phyloP scores from a whole-genome alignment of 345 rosid species.

The Kernera saxatilis region DNA sequence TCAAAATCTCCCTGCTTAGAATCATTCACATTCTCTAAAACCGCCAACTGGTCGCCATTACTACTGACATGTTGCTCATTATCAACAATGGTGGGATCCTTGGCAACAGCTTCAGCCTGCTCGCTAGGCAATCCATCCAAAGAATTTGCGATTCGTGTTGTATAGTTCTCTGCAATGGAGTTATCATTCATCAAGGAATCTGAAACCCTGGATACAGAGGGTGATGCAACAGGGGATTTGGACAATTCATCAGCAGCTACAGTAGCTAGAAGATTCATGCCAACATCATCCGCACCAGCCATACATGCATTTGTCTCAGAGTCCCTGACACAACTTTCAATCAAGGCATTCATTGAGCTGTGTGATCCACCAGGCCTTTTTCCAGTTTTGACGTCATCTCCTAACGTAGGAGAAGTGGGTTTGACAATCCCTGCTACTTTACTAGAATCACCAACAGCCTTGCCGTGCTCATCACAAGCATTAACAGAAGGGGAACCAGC shows the following conservation, averaged over 20 bases:
- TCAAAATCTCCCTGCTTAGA: slow-evolving; percentile 25
- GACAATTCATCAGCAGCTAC: slow-evolving; percentile 89
- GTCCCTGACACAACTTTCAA: slow-evolving; percentile 78
- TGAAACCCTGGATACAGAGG: slow-evolving; percentile 41
- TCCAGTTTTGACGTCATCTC: slow-evolving; percentile 41
- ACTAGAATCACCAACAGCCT: slow-evolving; percentile 35
- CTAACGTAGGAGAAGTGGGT: slow-evolving; percentile 39
- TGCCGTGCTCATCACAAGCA: slow-evolving; percentile 42
- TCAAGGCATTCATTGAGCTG: slow-evolving; percentile 77
- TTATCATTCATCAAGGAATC: slow-evolving; percentile 31
- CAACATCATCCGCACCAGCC: slow-evolving; percentile 72
- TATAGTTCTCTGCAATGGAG: slow-evolving; percentile 34
- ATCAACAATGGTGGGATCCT: slow-evolving; percentile 24
- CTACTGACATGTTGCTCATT: slow-evolving; percentile 25
- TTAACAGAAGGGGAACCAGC: slow-evolving; percentile 44
- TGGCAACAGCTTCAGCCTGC: slow-evolving; percentile 28
- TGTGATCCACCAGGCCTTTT: slow-evolving; percentile 49
- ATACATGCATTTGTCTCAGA: slow-evolving; percentile 47
- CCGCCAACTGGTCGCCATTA: slow-evolving; percentile 21
- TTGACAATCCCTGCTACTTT: slow-evolving; percentile 40
- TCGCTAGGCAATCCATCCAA: slow-evolving; percentile 31
- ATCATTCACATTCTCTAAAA: slow-evolving; percentile 22
- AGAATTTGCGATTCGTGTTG: slow-evolving; percentile 26
- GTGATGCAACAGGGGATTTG: slow-evolving; percentile 58
- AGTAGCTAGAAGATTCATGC: slow-evolving; percentile 90